Evolutionary conservation across 106 monocot species (phyloP).

Genomic region (Allium sativum): DNA sequence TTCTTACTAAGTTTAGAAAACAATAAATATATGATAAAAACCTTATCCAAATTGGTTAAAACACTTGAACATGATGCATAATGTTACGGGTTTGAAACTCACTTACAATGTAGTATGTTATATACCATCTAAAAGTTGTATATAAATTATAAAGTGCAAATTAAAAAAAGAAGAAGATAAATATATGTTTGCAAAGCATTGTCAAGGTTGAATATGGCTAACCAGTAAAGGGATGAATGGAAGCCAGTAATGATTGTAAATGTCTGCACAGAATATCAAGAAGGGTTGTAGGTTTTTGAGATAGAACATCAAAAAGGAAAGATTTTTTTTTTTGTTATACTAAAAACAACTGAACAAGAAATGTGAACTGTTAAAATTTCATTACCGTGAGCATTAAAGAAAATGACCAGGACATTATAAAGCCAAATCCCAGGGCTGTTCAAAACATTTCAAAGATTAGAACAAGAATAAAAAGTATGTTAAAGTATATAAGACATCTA

Average conservation of each 20-base stretch:
- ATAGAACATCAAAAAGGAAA: too few relatives aligned
- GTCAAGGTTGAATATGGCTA: conserved; percentile 4
- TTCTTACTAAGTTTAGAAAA: not conserved
- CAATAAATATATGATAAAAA: not conserved
- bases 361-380: not conserved
- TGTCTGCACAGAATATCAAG: conserved; percentile 17
- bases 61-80: too few relatives aligned
- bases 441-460: not conserved
- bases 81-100: too few relatives aligned
- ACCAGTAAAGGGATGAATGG: conserved; percentile 39
- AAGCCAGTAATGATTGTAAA: conserved; percentile 34
- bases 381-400: conserved; percentile 40
- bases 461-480: not conserved
- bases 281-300: too few relatives aligned
- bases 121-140: too few relatives aligned
- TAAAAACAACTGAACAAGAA: too few relatives aligned
- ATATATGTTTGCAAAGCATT: not conserved
- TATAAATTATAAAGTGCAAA: too few relatives aligned
- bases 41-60: too few relatives aligned
- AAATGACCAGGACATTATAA: conserved; percentile 26
- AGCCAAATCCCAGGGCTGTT: conserved; percentile 37
- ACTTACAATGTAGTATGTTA: too few relatives aligned
- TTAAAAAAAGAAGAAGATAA: too few relatives aligned
- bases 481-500: too few relatives aligned
- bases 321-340: too few relatives aligned